These are phyloP conservation scores for Penium margaritaceum DNA, from an alignment of 139 green algal species.

Conservation along the genomic window DNA sequence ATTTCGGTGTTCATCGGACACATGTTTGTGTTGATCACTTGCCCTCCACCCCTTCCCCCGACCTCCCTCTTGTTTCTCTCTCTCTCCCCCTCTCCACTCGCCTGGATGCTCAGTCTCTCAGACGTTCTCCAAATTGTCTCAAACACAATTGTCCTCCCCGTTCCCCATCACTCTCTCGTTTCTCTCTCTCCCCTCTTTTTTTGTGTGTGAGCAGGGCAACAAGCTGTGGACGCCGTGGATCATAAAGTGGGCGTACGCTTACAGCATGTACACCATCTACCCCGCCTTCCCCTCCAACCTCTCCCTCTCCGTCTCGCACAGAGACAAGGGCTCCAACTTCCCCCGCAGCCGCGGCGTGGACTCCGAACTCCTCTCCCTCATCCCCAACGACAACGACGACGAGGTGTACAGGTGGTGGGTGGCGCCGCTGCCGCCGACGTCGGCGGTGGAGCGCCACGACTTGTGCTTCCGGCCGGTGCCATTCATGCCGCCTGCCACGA, in stretches of 20 bases:
- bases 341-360: background rate
- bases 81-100: background rate
- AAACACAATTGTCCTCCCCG: too few relatives aligned
- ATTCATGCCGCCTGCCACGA: background rate
- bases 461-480: slow-evolving; percentile 18
- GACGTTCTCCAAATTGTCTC: too few relatives aligned
- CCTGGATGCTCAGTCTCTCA: background rate
- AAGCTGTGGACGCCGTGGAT: slow-evolving; percentile 35
- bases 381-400: background rate
- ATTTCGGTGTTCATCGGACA: too few relatives aligned
- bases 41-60: background rate
- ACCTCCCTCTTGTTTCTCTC: slow-evolving; percentile 1
- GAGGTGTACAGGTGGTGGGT: background rate
- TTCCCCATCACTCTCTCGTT: background rate
- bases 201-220: slow-evolving; percentile 26
- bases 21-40: too few relatives aligned
- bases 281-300: background rate
- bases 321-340: slow-evolving; percentile 21
- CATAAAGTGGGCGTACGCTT: slow-evolving; percentile 30
- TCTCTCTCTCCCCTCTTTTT: background rate
- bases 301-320: slow-evolving; percentile 24
- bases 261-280: slow-evolving; percentile 30
- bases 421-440: background rate
- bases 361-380: slow-evolving; percentile 1
- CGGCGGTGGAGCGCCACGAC: slow-evolving; percentile 1